Conservation (phyloP, 805 yeast genomes). For the Myxozyma neotropica region DNA sequence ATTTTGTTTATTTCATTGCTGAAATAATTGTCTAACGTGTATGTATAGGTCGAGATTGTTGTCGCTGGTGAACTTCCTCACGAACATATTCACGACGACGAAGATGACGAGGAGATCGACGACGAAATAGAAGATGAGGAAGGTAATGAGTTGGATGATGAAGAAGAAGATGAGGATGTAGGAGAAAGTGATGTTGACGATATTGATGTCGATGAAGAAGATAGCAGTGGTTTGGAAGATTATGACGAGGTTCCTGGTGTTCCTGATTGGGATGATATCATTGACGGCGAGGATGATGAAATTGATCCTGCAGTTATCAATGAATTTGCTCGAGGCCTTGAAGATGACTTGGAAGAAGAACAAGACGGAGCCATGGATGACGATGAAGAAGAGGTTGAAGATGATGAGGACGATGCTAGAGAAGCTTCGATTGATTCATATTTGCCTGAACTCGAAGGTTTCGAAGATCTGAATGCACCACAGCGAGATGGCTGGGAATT, state of each 20-base stretch:
- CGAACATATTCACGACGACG: slow-evolving; percentile 31
- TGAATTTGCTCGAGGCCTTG: slow-evolving; percentile 30
- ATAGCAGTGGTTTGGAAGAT: slow-evolving; percentile 36
- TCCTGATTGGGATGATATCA: slow-evolving; percentile 31
- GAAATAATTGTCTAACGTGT: not conserved
- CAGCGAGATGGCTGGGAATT: slow-evolving; percentile 24
- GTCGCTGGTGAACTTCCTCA: slow-evolving; percentile 42
- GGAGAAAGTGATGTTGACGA: slow-evolving; percentile 33
- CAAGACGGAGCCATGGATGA: slow-evolving; percentile 38
- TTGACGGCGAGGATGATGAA: slow-evolving; percentile 36
- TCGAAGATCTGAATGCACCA: slow-evolving; percentile 24
- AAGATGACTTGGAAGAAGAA: slow-evolving; percentile 26
- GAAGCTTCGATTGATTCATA: slow-evolving; percentile 19
- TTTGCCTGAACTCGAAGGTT: slow-evolving; percentile 5
- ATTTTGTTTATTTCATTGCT: not conserved
- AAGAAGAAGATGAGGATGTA: slow-evolving; percentile 37
- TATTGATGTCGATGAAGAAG: slow-evolving; percentile 39
- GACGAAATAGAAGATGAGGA: slow-evolving; percentile 37
- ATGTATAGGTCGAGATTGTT: slow-evolving; percentile 27
- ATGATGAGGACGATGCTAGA: slow-evolving; percentile 33
- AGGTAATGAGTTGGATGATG: slow-evolving; percentile 35
- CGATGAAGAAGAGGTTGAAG: slow-evolving; percentile 42
- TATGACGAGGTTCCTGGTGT: slow-evolving; percentile 17
- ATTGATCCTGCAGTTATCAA: slow-evolving; percentile 38
- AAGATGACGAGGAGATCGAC: slow-evolving; percentile 27